A percentile compares a stretch with the other conserved stretches of the same genome.
phyloP scores from a whole-genome alignment of 2,329 filamentous ascomycete species.

The Elsinoe ampelina region DNA sequence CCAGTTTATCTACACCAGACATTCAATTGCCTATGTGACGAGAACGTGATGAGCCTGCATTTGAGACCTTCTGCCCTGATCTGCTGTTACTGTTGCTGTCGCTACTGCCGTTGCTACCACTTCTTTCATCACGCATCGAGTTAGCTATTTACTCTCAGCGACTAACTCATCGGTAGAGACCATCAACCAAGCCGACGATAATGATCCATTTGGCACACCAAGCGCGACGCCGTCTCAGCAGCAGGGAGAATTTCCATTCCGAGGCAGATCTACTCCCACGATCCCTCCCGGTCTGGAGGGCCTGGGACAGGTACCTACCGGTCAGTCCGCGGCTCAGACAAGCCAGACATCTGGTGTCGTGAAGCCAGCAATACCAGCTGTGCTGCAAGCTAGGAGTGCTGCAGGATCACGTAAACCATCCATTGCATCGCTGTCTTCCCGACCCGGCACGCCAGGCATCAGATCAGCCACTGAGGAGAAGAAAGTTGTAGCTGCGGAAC shows the following conservation, averaged over 20 bases:
- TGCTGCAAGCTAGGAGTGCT: constrained; percentile 1
- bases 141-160: not conserved
- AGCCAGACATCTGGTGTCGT: not conserved
- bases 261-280: constrained; percentile 26
- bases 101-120: not conserved
- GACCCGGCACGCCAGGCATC: not conserved
- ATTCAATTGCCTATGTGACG: constrained; percentile 14
- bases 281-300: constrained; percentile 30
- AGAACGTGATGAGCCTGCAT: constrained; percentile 12
- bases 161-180: constrained; percentile 1
- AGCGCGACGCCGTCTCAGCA: not conserved
- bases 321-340: not conserved
- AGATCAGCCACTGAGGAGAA: constrained; percentile 11
- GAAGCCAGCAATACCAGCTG: not conserved
- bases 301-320: constrained; percentile 13
- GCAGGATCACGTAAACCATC: not conserved
- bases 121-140: not conserved
- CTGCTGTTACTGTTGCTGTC: not conserved
- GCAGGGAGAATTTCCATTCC: not conserved
- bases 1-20: constrained; percentile 16
- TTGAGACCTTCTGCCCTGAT: too few relatives aligned
- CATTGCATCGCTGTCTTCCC: not conserved
- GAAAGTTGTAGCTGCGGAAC: not conserved
- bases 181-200: constrained; percentile 5
- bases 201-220: constrained; percentile 6